Evolutionary conservation across 306 rosid species (phyloP).

Genomic region (Trifolium dubium): DNA sequence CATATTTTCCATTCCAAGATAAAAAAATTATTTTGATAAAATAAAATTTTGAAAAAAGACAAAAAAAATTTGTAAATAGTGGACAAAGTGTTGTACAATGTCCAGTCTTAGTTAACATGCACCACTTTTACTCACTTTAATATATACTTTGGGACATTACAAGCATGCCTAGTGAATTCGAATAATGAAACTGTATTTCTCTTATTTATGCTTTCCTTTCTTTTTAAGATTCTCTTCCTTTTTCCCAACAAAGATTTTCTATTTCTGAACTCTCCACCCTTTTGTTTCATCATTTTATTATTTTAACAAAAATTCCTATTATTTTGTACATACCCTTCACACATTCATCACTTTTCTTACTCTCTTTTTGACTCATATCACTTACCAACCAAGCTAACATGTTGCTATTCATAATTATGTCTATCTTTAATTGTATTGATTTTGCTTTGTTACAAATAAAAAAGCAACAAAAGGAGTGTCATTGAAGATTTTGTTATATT

Average conservation of each 20-base stretch:
- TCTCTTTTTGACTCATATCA: constrained; percentile 49
- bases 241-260: constrained; percentile 55
- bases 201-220: constrained; percentile 49
- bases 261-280: constrained; percentile 45
- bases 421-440: constrained; percentile 30
- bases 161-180: constrained; percentile 51
- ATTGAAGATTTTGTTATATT: constrained; percentile 33
- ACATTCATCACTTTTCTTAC: constrained; percentile 37
- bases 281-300: constrained; percentile 14
- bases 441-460: constrained; percentile 29
- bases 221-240: constrained; percentile 71
- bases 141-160: constrained; percentile 46
- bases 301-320: neutral
- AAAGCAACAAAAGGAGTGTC: constrained; percentile 15
- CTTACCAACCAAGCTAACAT: constrained; percentile 46
- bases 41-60: constrained; percentile 2
- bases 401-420: constrained; percentile 57
- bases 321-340: constrained; percentile 29
- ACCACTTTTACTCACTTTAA: constrained; percentile 43
- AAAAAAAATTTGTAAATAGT: neutral
- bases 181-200: constrained; percentile 55
- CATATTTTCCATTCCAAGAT: constrained; percentile 10
- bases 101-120: constrained; percentile 34
- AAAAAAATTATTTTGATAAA: constrained; percentile 9
- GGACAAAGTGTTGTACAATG: constrained; percentile 37